Conservation (phyloP, 179 eudicot species). For the Gypsophila paniculata region DNA sequence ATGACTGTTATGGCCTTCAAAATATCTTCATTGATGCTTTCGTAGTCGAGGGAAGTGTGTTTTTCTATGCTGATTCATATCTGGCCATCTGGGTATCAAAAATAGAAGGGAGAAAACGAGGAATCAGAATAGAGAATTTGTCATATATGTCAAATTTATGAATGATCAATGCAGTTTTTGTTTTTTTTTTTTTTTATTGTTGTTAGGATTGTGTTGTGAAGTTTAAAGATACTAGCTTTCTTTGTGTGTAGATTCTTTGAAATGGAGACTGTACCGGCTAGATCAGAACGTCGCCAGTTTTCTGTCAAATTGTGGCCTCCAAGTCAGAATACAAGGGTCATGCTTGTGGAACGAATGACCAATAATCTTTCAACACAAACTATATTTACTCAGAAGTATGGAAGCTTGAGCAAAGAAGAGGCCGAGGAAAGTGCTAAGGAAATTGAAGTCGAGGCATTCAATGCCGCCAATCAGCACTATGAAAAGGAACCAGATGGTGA, state of each 20-base stretch:
- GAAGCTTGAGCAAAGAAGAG: conserved; percentile 44
- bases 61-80: no score
- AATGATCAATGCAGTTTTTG: background rate
- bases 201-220: background rate
- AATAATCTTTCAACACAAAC: conserved; percentile 52
- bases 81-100: background rate
- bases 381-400: conserved; percentile 55
- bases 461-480: conserved; percentile 46
- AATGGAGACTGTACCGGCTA: conserved; percentile 43
- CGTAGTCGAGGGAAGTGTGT: no score
- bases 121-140: no score
- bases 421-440: conserved; percentile 52
- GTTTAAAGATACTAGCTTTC: background rate
- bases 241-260: conserved; percentile 16
- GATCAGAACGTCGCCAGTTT: conserved; percentile 36
- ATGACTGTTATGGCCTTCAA: no score
- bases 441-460: conserved; percentile 53
- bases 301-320: conserved; percentile 74
- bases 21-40: no score
- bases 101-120: no score
- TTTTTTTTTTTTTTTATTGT: background rate
- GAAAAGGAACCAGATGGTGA: conserved; percentile 76
- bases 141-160: background rate
- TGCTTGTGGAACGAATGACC: conserved; percentile 59
- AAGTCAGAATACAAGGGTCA: conserved; percentile 52